Evolutionary conservation across 1,284 basidiomycete species (phyloP), one percentile per base, ranked within the genome.

Genomic region (Cryptococcus sp.): DNA sequence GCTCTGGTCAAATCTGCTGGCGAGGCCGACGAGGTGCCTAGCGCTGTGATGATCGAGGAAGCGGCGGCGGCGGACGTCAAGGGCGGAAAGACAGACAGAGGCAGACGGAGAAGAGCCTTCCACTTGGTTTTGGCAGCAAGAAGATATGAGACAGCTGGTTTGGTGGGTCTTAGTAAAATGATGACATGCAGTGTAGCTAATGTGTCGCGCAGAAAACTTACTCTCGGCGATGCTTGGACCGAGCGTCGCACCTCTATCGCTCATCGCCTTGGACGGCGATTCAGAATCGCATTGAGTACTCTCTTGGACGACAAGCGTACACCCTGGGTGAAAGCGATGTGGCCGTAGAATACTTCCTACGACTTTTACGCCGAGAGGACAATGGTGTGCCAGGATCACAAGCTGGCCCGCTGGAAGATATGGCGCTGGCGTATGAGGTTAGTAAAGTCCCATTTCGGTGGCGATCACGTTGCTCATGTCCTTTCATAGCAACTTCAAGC

Each of bases 31-130:
- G 83, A 84, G 61, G 75, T 84, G 3, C 74, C 80, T 0, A 74
- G 78, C 15, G 83, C 82, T 0, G 73, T 84, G 11, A 67, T 84
- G 56, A 71, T 84, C 6, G 82, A 84, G 61, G 81, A 82, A 65
- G 82, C 83, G 0, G 83, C 82, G 0, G 49, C 77, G 1, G 72
- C 78, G 0, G 78, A 81, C 55, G 60, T 81, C 10, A 73, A 74
- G 44, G 70, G 75, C 8, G 55, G 70, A 6, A 64, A 74, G 70
- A 56, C 66, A 60, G 50, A 53, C 1, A 57, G 57, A 22, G 66
- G 72, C 3, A 67, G 68, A 47, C 62, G 83, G 25, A 75, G 80
- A 59, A 80, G 77, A 42, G 82, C 81, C 0, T 72, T 81, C 42
- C 78, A 81, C 51, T 71, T 83, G 53, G 74, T 81, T 39, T 75